phyloP scores from a whole-genome alignment of 345 rosid species.

The Pistacia vera region DNA sequence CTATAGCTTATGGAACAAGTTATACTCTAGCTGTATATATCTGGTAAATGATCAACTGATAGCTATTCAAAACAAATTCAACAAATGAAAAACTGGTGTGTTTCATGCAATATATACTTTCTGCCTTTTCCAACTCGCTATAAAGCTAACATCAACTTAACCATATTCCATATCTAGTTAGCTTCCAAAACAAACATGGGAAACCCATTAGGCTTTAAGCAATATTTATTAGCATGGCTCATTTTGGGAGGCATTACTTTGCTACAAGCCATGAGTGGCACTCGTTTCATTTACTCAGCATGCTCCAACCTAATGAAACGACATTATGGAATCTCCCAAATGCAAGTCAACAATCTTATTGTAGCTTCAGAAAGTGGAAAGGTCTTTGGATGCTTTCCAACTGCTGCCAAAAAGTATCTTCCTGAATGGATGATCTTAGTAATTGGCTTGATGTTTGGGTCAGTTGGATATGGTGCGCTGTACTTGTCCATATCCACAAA shows the following conservation, averaged over 20 bases:
- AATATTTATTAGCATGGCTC: constrained; percentile 24
- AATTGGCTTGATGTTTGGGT: constrained; percentile 37
- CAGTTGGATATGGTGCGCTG: constrained; percentile 40
- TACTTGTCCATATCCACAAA: constrained; percentile 30
- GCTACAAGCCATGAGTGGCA: constrained; percentile 40
- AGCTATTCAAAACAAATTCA: constrained; percentile 16
- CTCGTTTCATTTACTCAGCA: constrained; percentile 34
- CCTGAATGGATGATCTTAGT: constrained; percentile 37
- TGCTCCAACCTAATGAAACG: constrained; percentile 39
- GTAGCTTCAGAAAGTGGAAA: constrained; percentile 44
- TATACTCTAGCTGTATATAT: neutral
- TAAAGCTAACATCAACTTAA: constrained; percentile 6
- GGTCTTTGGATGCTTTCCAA: constrained; percentile 35
- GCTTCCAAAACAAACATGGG: constrained; percentile 16
- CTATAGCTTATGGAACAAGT: neutral
- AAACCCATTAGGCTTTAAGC: constrained; percentile 1
- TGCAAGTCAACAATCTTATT: constrained; percentile 38
- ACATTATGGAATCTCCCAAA: constrained; percentile 31
- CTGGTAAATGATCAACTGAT: constrained; percentile 13
- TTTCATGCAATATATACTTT: neutral
- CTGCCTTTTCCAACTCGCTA: neutral
- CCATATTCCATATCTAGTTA: constrained; percentile 11
- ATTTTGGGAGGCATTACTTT: constrained; percentile 36
- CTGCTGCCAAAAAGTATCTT: constrained; percentile 29
- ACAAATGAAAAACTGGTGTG: neutral